Conservation (phyloP, 164 flowering plant species). For the Stephania yunnanensis region DNA sequence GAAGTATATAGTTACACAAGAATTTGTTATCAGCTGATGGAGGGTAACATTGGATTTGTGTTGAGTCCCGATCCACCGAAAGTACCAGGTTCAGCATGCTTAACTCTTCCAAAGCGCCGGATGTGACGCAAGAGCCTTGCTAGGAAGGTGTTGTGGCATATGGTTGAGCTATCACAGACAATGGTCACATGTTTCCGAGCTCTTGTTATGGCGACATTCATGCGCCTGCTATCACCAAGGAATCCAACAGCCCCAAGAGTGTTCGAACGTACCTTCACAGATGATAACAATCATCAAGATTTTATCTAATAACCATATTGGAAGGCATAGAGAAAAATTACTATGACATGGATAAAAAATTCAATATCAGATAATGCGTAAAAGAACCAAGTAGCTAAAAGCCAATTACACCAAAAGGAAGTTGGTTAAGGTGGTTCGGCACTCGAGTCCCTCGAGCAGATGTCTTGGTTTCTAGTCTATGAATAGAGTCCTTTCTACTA, state of each 20-base stretch:
- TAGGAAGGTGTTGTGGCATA: slow-evolving; percentile 84
- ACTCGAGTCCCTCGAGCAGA: neutral
- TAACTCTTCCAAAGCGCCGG: slow-evolving; percentile 73
- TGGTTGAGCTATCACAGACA: slow-evolving; percentile 86
- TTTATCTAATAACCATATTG: neutral
- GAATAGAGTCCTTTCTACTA: too few species aligned
- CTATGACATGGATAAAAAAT: neutral
- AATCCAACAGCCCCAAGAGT: slow-evolving; percentile 91
- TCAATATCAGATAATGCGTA: neutral
- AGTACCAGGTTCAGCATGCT: slow-evolving; percentile 71
- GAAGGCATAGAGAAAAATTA: neutral
- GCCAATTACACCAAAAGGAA: neutral
- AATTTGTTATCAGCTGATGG: slow-evolving; percentile 21
- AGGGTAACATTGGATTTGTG: slow-evolving; percentile 73
- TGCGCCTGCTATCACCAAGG: slow-evolving; percentile 82
- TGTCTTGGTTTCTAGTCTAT: neutral
- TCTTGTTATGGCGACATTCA: slow-evolving; percentile 94
- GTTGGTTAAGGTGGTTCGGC: neutral
- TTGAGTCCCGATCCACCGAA: slow-evolving; percentile 70
- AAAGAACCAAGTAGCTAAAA: neutral
- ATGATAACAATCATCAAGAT: too few species aligned
- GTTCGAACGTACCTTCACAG: slow-evolving; percentile 52
- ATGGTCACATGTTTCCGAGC: slow-evolving; percentile 87
- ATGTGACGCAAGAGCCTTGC: slow-evolving; percentile 91
- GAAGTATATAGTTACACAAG: neutral